Base-by-base conservation (phyloP, 2,329 filamentous ascomycete species). In the Alternaria alternata region DNA sequence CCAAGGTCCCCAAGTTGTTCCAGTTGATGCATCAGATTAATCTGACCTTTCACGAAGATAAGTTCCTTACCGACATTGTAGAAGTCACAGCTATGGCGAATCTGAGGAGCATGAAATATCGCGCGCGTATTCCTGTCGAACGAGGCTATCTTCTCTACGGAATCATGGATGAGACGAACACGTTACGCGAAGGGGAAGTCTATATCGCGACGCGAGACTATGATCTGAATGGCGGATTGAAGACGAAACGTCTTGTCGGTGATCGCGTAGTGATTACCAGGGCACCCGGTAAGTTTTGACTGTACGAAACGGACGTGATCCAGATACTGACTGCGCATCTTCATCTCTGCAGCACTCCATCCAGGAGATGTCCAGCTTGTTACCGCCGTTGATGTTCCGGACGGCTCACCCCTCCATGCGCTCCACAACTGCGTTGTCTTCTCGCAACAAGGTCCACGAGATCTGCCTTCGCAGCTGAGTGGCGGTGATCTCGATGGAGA, bases 401-500 rank as follows among this genome's bases (percentile, higher is more conserved):
- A 59, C 0, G 78, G 80, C 0, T 91, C 90, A 16, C 87, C 91
- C 0, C 81, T 96, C 1, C 79, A 79, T 1, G 72, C 81, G 0
- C 82, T 94, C 1, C 80, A 82, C 2, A 96, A 96, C 69, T 94
- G 92, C 61, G 84, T 96, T 16, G 87, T 91, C 1, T 96, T 96
- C 72, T 93, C 89, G 60, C 87, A 88, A 57, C 82, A 86, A 42
- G 93, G 93, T 0, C 26, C 68, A 0, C 86, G 93, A 16, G 93
- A 96, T 70, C 80, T 96, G 0, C 92, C 92, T 0, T 94, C 91
- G 62, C 86, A 90, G 75, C 82, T 96, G 0, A 90, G 90, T 54
- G 93, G 93, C 1, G 93, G 93, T 0, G 93, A 96, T 74, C 83
- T 96, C 0, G 92, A 95, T 65, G 93, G 93, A 0, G 93, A 97